Percentiles rank a stretch among this genome's conserved stretches.
Conservation (phyloP, 176 grass and related monocot species). For the sorghum (Sorghum bicolor) region DNA sequence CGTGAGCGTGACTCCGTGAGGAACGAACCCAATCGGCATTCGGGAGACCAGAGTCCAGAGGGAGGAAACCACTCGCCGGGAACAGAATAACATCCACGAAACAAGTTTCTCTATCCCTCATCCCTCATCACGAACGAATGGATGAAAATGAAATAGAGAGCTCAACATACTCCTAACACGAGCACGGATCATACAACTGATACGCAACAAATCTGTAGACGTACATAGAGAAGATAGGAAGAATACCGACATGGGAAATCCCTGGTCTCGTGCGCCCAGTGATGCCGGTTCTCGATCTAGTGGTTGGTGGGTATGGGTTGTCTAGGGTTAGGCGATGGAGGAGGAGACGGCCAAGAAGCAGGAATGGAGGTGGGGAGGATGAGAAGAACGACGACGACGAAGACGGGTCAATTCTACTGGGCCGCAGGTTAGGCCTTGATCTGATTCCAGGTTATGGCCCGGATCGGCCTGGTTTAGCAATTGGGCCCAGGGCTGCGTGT, state of each 20-base stretch:
- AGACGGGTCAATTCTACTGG: neutral
- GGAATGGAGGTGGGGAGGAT: neutral
- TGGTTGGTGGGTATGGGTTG: neutral
- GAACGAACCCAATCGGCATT: neutral
- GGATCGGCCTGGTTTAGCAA: neutral
- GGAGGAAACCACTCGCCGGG: neutral
- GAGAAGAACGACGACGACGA: neutral
- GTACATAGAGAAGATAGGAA: neutral
- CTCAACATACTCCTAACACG: no score
- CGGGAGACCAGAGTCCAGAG: no score
- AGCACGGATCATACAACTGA: neutral
- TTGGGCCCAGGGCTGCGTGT: neutral
- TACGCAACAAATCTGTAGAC: neutral
- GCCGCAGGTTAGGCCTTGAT: neutral
- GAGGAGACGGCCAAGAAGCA: neutral
- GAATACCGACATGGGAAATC: constrained; percentile 20
- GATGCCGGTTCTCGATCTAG: neutral
- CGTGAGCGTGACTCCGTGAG: neutral
- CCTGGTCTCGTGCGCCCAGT: neutral
- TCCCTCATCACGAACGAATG: neutral
- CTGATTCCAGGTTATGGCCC: neutral
- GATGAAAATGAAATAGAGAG: neutral
- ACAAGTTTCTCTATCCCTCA: neutral
- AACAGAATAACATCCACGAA: neutral
- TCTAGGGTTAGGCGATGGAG: constrained; percentile 23